phyloP scores from a whole-genome alignment of 139 green algal genomes.

The Chlamydomonas applanata region DNA sequence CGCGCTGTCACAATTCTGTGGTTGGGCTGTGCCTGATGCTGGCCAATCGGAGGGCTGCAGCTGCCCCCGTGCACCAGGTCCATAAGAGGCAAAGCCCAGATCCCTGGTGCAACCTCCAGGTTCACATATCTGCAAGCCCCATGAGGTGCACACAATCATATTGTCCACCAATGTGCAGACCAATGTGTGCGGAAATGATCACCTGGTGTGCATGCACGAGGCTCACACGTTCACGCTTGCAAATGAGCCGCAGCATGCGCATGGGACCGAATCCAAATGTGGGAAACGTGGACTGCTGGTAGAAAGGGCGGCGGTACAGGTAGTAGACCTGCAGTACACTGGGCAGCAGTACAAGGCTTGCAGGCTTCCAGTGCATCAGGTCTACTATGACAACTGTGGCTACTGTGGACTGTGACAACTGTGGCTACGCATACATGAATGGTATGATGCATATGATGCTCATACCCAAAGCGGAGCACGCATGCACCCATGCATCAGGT shows the following conservation, averaged over 20 bases:
- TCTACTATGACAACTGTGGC: neutral
- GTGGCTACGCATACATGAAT: neutral
- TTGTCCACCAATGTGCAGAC: too few species aligned
- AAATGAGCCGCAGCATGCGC: conserved; percentile 64
- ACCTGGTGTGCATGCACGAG: conserved; percentile 83
- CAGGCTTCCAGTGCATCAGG: neutral
- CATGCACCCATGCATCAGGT: too few species aligned
- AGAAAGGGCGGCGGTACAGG: conserved; percentile 70
- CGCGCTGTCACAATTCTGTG: too few species aligned
- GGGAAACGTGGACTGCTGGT: conserved; percentile 66
- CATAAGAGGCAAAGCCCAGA: too few species aligned
- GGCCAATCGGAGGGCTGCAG: too few species aligned
- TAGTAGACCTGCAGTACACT: conserved; percentile 86
- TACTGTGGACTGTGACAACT: neutral
- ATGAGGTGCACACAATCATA: too few species aligned
- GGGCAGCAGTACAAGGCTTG: neutral
- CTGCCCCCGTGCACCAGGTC: too few species aligned
- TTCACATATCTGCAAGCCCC: neutral
- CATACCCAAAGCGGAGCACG: too few species aligned
- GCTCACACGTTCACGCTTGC: conserved; percentile 76
- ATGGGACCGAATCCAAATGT: conserved; percentile 61
- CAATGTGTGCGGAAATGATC: too few species aligned
- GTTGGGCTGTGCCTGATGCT: too few species aligned
- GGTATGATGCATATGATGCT: neutral
- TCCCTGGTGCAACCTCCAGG: neutral